Evolutionary conservation across 108 stramenopile genomes (phyloP), one percentile per base, ranked within the genome.

Genomic region (Licmophora abbreviata): DNA sequence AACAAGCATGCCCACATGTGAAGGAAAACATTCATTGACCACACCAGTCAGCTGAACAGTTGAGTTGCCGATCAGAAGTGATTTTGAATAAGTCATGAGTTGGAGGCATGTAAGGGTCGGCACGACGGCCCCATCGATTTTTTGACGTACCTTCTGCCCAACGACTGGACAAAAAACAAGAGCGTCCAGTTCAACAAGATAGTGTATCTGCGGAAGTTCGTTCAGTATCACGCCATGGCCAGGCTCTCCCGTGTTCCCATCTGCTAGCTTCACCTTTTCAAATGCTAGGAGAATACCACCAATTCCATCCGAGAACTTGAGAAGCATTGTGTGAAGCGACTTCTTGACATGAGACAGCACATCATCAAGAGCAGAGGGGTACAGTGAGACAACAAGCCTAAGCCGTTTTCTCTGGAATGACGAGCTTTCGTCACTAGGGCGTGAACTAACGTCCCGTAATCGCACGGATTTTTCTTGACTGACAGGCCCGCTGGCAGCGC

Each of bases 131-230:
- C n/a, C n/a, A n/a, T n/a, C n/a, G n/a, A n/a, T n/a, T 2, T 1
- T 3, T 40, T 4, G 15, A 51, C 69, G 10, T 60, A 71, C 69
- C 63, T 66, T 36, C 23, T 25, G 47, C 11, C 74, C 74, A 30
- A 54, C 32, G 28, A 41, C 28, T 15, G 79, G 79, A 17, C 28
- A 34, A 31, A 80, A 76, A 0, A 80, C 68, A 14, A 75, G 48
- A 32, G 63, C 74, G 42, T 72, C 63, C 41, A 61, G 62, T n/a
- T 59, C 58, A 10, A 68, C 71, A 20, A 48, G 34, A 51, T 76
- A 80, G 45, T 80, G 79, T 38, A 80, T 64, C 42, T 72, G 61
- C 0, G 79, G 79, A 15, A 74, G 59, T 44, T 80, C 79, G 47
- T 75, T 69, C 34, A 73, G 47, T 36, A 80, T 70, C 46, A 54